A percentile compares a stretch with the other conserved stretches of the same genome.
Evolutionary conservation across 306 rosid species (phyloP).

Genomic region (Vigna nakashimae): DNA sequence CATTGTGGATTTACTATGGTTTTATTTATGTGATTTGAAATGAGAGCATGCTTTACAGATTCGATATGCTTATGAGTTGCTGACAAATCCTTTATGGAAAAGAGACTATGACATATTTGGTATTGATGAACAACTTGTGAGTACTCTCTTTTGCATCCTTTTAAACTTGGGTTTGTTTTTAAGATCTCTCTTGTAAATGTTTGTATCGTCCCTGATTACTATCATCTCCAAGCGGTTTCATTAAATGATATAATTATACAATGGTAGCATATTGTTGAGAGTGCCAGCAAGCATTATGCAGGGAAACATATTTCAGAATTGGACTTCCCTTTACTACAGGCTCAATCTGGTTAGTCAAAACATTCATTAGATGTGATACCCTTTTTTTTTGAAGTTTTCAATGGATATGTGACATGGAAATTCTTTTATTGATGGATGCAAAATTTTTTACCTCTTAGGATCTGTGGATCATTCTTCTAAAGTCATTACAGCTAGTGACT

Average conservation of each 20-base stretch:
- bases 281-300: slow-evolving; percentile 59
- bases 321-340: slow-evolving; percentile 69
- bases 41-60: slow-evolving; percentile 58
- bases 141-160: slow-evolving; percentile 45
- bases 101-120: slow-evolving; percentile 83
- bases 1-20: slow-evolving; percentile 31
- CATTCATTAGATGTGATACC: slow-evolving; percentile 19
- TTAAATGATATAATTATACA: slow-evolving; percentile 43
- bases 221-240: slow-evolving; percentile 12
- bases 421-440: slow-evolving; percentile 42
- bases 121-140: slow-evolving; percentile 81
- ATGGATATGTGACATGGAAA: not conserved
- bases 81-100: slow-evolving; percentile 80
- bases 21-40: slow-evolving; percentile 21
- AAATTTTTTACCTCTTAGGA: slow-evolving; percentile 51
- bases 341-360: slow-evolving; percentile 64
- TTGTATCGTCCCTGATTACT: slow-evolving; percentile 24
- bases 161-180: not conserved
- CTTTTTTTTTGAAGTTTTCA: not conserved
- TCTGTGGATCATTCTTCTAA: slow-evolving; percentile 57
- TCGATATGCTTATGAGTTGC: slow-evolving; percentile 92
- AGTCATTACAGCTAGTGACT: slow-evolving; percentile 59
- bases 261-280: slow-evolving; percentile 73
- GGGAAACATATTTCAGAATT: slow-evolving; percentile 63
- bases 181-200: slow-evolving; percentile 16